Evolutionary conservation across 1,284 basidiomycete species (phyloP).

Genomic region (Puccinia novopanici): DNA sequence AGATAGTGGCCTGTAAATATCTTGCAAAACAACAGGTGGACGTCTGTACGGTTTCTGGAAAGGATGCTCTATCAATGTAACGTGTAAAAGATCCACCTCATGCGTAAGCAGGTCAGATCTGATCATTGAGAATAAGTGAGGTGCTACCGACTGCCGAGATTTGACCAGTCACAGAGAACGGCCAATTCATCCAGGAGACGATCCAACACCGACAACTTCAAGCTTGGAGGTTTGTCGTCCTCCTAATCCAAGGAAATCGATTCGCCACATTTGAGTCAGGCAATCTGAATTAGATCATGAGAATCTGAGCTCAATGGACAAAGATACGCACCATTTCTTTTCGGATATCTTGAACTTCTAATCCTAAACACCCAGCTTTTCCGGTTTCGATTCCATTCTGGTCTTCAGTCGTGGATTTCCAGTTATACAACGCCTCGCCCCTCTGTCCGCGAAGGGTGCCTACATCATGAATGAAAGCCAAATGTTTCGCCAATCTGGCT

Average conservation of each 20-base stretch:
- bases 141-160: constrained; percentile 60
- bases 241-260: constrained; percentile 58
- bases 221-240: constrained; percentile 18
- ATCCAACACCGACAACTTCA: constrained; percentile 64
- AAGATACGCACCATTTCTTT: constrained; percentile 55
- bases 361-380: constrained; percentile 70
- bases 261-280: constrained; percentile 50
- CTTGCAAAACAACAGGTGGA: constrained; percentile 11
- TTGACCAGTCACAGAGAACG: constrained; percentile 67
- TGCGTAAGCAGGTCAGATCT: constrained; percentile 15
- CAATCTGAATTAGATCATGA: not conserved
- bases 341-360: constrained; percentile 65
- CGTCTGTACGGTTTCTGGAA: constrained; percentile 20
- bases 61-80: not conserved
- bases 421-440: constrained; percentile 62
- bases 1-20: constrained; percentile 16
- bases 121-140: constrained; percentile 53
- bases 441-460: constrained; percentile 55
- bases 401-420: constrained; percentile 61
- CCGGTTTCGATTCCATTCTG: constrained; percentile 57
- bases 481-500: constrained; percentile 65
- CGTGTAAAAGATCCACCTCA: not conserved
- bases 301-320: not conserved
- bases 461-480: constrained; percentile 66
- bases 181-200: constrained; percentile 72